Percentiles rank a stretch among this genome's conserved stretches.
These are phyloP conservation scores for Aspergillus novofumigatus DNA, from an alignment of 2,329 filamentous ascomycete species.

Conservation along the genomic window DNA sequence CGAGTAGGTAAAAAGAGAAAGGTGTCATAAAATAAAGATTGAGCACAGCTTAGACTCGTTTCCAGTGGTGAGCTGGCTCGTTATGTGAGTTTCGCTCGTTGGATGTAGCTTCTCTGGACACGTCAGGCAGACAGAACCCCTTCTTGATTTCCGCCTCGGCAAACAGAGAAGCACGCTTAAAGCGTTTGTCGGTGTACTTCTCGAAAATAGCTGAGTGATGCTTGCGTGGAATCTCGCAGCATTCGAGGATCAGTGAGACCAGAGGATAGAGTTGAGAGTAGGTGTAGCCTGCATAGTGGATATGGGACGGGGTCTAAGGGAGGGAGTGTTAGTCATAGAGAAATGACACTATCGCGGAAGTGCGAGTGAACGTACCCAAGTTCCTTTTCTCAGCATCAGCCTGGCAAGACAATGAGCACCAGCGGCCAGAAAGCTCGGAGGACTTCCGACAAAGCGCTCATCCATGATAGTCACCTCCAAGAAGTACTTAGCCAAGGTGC, in stretches of 20 bases:
- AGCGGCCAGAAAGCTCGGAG: slow-evolving; percentile 85
- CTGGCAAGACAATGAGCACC: slow-evolving; percentile 89
- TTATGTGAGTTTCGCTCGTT: slow-evolving; percentile 9
- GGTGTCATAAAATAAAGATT: slow-evolving; percentile 2
- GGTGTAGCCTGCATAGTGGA: slow-evolving; percentile 92
- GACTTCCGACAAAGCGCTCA: slow-evolving; percentile 88
- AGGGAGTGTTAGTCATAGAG: slow-evolving; percentile 14
- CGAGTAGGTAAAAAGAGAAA: slow-evolving; percentile 3
- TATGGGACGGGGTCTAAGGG: slow-evolving; percentile 70
- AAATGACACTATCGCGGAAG: neutral
- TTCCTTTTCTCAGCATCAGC: slow-evolving; percentile 82
- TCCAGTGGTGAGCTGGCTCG: slow-evolving; percentile 15
- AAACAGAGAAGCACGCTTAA: slow-evolving; percentile 76
- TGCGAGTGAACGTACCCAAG: slow-evolving; percentile 67
- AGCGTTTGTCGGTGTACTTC: slow-evolving; percentile 85
- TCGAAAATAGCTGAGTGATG: slow-evolving; percentile 87
- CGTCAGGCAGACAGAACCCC: slow-evolving; percentile 51
- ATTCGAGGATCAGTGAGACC: slow-evolving; percentile 75
- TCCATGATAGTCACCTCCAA: slow-evolving; percentile 97
- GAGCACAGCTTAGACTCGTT: slow-evolving; percentile 12
- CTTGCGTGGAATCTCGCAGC: slow-evolving; percentile 72
- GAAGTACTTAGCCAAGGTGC: slow-evolving; percentile 96
- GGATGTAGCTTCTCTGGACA: slow-evolving; percentile 13
- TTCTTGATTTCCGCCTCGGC: slow-evolving; percentile 70
- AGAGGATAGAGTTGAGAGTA: slow-evolving; percentile 76